Percentiles rank a stretch among this genome's conserved stretches.
phyloP scores from a whole-genome alignment of 345 rosid genomes.

The Lumnitzera racemosa region DNA sequence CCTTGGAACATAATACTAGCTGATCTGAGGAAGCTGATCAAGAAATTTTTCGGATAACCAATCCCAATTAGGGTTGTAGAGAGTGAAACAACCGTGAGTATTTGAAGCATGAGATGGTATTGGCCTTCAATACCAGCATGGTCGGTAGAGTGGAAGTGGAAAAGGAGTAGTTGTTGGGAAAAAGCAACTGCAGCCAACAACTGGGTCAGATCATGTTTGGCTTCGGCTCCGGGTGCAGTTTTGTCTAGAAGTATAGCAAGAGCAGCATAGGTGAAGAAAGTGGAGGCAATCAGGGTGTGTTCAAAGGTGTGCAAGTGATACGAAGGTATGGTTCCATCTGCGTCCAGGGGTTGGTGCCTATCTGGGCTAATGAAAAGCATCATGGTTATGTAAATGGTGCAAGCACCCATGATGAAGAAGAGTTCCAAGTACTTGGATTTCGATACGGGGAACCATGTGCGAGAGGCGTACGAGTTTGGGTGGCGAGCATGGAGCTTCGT shows the following conservation, averaged over 20 bases:
- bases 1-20: constrained; percentile 57
- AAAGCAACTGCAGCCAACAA: constrained; percentile 51
- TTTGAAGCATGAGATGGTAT: constrained; percentile 64
- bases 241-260: constrained; percentile 49
- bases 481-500: constrained; percentile 39
- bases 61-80: constrained; percentile 51
- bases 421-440: constrained; percentile 55
- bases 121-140: constrained; percentile 71
- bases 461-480: constrained; percentile 44
- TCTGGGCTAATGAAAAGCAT: constrained; percentile 64
- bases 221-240: constrained; percentile 9
- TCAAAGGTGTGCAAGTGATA: constrained; percentile 77
- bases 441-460: constrained; percentile 49
- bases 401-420: constrained; percentile 36
- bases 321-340: constrained; percentile 65
- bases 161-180: constrained; percentile 54
- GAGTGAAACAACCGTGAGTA: constrained; percentile 36
- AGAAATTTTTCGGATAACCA: constrained; percentile 47
- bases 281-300: constrained; percentile 49
- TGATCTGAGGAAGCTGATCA: constrained; percentile 59
- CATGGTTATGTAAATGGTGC: constrained; percentile 51
- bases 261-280: constrained; percentile 49
- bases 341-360: constrained; percentile 59
- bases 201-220: constrained; percentile 30
- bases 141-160: constrained; percentile 72